Conservation (phyloP, 345 rosid genomes). For the Melaleuca alternifolia region DNA sequence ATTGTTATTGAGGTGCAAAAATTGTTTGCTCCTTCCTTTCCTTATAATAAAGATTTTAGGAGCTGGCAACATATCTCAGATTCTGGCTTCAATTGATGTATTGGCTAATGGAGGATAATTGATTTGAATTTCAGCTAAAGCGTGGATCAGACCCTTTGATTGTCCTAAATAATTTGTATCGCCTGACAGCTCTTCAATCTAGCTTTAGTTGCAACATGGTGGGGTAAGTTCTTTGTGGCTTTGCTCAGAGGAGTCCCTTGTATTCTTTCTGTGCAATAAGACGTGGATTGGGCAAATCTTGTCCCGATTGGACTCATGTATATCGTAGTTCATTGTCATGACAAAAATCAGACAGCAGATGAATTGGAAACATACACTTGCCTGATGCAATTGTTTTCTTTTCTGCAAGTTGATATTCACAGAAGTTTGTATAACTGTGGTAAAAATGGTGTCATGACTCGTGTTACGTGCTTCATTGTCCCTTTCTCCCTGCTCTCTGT, state of each 20-base stretch:
- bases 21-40: not conserved
- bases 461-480: not conserved
- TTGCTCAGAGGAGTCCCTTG: not conserved
- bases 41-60: not conserved
- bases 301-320: not conserved
- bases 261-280: not conserved
- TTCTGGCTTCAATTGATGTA: not conserved
- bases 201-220: conserved; percentile 98
- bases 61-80: not conserved
- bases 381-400: not conserved
- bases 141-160: conserved; percentile 79
- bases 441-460: not conserved
- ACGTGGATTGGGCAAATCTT: not conserved
- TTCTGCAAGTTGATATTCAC: not conserved
- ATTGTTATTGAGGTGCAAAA: conserved; percentile 76
- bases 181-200: conserved; percentile 88
- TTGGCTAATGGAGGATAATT: not conserved
- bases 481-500: not conserved
- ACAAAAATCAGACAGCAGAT: not conserved
- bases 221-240: conserved; percentile 43
- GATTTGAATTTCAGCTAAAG: conserved; percentile 47
- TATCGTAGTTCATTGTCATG: not conserved
- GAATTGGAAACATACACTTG: not conserved
- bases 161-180: conserved; percentile 75
- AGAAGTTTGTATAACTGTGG: not conserved